Percentiles rank a stretch among this genome's conserved stretches.
Evolutionary conservation across 345 rosid genomes (phyloP).

Genomic region (Excoecaria cochinchinensis): DNA sequence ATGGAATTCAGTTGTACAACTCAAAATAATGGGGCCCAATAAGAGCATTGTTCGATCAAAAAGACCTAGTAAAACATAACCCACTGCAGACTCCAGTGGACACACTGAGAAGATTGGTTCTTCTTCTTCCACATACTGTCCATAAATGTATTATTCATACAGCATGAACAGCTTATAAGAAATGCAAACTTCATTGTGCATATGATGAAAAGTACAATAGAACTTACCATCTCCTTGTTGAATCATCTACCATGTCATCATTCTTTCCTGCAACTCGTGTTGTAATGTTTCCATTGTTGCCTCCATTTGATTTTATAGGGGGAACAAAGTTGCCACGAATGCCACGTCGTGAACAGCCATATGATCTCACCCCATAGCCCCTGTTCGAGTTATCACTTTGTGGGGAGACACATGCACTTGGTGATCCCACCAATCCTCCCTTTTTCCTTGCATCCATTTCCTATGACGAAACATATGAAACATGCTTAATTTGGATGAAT

Average conservation of each 20-base stretch:
- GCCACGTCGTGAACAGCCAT: conserved; percentile 68
- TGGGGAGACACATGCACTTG: conserved; percentile 56
- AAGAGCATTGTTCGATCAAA: neutral
- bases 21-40: neutral
- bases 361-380: conserved; percentile 59
- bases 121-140: conserved; percentile 7
- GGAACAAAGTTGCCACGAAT: conserved; percentile 85
- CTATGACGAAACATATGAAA: conserved; percentile 35
- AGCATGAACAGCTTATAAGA: neutral
- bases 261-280: conserved; percentile 67
- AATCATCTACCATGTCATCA: conserved; percentile 78
- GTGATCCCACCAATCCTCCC: conserved; percentile 64
- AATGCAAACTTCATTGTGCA: neutral
- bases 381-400: conserved; percentile 53
- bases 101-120: conserved; percentile 10
- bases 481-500: neutral
- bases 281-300: conserved; percentile 56
- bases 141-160: neutral
- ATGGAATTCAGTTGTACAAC: neutral
- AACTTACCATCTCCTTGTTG: conserved; percentile 80
- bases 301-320: conserved; percentile 74
- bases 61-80: neutral
- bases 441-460: conserved; percentile 78
- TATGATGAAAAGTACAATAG: conserved; percentile 4
- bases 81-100: neutral